A percentile compares a stretch with the other conserved stretches of the same genome.
phyloP scores from a whole-genome alignment of 2,329 filamentous ascomycete genomes.

The Amauroascus verrucosus region DNA sequence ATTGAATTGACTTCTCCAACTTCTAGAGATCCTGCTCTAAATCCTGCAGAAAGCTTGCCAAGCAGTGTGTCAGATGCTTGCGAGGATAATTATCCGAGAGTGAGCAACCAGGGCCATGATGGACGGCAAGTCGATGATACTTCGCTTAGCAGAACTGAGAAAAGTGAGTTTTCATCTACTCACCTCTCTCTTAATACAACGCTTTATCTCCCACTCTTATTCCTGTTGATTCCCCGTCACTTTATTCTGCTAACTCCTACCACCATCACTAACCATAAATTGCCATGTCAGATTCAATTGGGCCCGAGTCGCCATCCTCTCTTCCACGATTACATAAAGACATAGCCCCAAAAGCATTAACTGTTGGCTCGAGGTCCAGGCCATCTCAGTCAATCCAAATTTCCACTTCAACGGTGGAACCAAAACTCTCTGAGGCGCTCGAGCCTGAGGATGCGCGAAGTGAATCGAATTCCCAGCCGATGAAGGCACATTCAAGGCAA shows the following conservation, averaged over 20 bases:
- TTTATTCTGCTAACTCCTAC: background rate
- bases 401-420: background rate
- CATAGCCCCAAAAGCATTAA: background rate
- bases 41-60: background rate
- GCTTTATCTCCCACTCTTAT: background rate
- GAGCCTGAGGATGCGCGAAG: background rate
- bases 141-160: background rate
- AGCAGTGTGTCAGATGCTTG: slow-evolving; percentile 1
- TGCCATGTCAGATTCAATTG: background rate
- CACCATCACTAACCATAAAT: background rate
- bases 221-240: background rate
- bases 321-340: background rate
- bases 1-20: background rate
- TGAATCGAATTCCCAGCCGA: background rate
- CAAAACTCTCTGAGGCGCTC: background rate
- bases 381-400: background rate
- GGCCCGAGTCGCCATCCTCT: background rate
- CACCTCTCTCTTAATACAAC: background rate
- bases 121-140: background rate
- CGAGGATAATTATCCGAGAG: background rate
- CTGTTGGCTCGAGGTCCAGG: background rate
- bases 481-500: background rate
- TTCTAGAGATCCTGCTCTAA: background rate
- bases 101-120: background rate
- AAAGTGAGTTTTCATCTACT: background rate